Conservation (phyloP, 495 filamentous ascomycete genomes). For the Elasticomyces elasticus region DNA sequence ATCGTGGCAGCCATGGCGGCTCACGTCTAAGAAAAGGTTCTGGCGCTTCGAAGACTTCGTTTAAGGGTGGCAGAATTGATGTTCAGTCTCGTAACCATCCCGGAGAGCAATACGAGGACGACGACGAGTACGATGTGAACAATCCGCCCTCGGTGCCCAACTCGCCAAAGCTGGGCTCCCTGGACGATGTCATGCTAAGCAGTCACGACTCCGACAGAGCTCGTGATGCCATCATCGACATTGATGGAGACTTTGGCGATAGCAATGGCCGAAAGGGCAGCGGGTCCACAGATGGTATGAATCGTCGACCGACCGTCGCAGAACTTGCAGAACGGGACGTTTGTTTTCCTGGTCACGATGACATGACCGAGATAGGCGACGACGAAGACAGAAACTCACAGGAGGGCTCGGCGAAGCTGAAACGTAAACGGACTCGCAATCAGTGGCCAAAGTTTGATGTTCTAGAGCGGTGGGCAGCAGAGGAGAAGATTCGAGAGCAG, state of each 20-base stretch:
- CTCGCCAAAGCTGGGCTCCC: constrained; percentile 53
- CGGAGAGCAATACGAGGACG: background rate
- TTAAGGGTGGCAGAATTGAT: constrained; percentile 4
- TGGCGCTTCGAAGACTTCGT: constrained; percentile 12
- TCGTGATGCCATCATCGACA: constrained; percentile 49
- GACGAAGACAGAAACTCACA: constrained; percentile 48
- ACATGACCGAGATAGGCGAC: constrained; percentile 65
- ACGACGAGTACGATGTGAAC: constrained; percentile 66
- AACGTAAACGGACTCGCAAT: constrained; percentile 41
- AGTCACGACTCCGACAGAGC: constrained; percentile 32
- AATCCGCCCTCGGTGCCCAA: constrained; percentile 91
- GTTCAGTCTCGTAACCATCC: constrained; percentile 1
- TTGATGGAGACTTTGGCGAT: constrained; percentile 40
- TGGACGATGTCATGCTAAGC: constrained; percentile 69
- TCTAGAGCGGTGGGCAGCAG: constrained; percentile 79
- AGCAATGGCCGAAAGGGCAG: constrained; percentile 36
- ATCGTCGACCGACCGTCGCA: constrained; percentile 43
- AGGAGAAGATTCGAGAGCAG: constrained; percentile 89
- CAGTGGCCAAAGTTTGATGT: constrained; percentile 63
- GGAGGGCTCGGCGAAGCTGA: constrained; percentile 39
- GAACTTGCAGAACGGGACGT: constrained; percentile 73
- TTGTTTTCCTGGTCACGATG: constrained; percentile 70
- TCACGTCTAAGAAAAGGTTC: constrained; percentile 5
- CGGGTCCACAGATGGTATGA: constrained; percentile 3
- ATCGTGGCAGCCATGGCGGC: constrained; percentile 7